Base-by-base conservation (phyloP, 306 rosid species). In the Chamaecrista fasciculata region DNA sequence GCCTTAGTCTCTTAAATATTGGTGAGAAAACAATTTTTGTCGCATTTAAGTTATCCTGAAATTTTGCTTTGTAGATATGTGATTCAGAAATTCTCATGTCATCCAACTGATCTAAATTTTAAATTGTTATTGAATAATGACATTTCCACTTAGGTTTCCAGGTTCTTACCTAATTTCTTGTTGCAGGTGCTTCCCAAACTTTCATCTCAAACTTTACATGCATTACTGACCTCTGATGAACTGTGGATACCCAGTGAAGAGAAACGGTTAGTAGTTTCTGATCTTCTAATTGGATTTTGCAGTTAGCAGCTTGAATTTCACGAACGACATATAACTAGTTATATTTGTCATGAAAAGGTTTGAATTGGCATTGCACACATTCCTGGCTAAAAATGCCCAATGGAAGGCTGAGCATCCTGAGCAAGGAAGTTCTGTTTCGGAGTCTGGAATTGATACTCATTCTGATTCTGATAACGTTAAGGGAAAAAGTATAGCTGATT, bases 241-340 rank as follows among this genome's bases (percentile, higher is more conserved):
- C 82, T 94, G 69, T 94, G 99, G 99, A 86, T 91, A 60, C 81
- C 85, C 42, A 84, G 83, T 67, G 99, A 94, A 82, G 99, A 94
- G 83, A 90, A 80, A 76, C 77, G 96, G 99, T 91, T 71, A 79
- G 83, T 66, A 77, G 62, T 37, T 42, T 74, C 15, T 18, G 4
- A 34, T 37, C 74, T 67, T 81, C 55, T 69, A 44, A 31, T 58
- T 62, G 11, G 43, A 36, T 65, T 81, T 80, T 77, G 24, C 70
- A 74, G 69, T 79, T 82, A 51, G 62, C 20, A n/a, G 66, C 21
- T 69, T 79, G 72, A 67, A n/a, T 70, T 62, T 36, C 56, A 23
- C 60, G 26, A 78, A 66, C 56, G 55, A 55, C 34, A 34, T 79
- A 64, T 60, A 60, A 53, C 72, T 28, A 81, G 51, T 67, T 62